phyloP scores from a whole-genome alignment of 768 basidiomycete genomes.

The Harrya chromipes region DNA sequence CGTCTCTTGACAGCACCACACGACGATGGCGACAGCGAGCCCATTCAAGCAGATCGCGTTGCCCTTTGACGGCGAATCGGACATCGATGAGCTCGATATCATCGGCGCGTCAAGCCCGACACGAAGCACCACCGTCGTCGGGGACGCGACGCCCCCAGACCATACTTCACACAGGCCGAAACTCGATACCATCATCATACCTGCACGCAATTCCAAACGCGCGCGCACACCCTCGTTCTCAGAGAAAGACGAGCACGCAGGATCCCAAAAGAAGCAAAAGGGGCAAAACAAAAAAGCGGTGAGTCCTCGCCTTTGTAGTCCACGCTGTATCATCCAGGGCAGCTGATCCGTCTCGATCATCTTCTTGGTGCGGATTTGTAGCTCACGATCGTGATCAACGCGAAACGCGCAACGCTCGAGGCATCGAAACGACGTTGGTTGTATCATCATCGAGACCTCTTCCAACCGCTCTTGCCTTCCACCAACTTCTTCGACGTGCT shows the following conservation, averaged over 20 bases:
- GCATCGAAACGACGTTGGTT: conserved; percentile 46
- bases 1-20: neutral
- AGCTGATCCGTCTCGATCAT: neutral
- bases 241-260: neutral
- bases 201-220: conserved; percentile 19
- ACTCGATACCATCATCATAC: conserved; percentile 9
- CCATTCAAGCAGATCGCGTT: conserved; percentile 4
- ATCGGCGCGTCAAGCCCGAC: conserved; percentile 25
- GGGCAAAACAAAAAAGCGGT: conserved; percentile 42
- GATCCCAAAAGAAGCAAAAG: conserved; percentile 30
- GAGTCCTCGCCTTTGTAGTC: conserved; percentile 4
- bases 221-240: conserved; percentile 8
- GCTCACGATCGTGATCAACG: conserved; percentile 41
- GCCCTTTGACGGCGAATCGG: conserved; percentile 10
- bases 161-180: neutral
- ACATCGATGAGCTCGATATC: conserved; percentile 30
- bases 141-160: conserved; percentile 25
- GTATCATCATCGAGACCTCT: conserved; percentile 40
- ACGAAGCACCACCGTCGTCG: conserved; percentile 28
- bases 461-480: conserved; percentile 46
- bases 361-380: conserved; percentile 11
- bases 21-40: conserved; percentile 4
- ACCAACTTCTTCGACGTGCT: conserved; percentile 40
- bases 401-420: conserved; percentile 38
- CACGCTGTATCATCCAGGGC: neutral